Base-by-base conservation (phyloP, 2,329 filamentous ascomycete species). In the Diaporthe eres region DNA sequence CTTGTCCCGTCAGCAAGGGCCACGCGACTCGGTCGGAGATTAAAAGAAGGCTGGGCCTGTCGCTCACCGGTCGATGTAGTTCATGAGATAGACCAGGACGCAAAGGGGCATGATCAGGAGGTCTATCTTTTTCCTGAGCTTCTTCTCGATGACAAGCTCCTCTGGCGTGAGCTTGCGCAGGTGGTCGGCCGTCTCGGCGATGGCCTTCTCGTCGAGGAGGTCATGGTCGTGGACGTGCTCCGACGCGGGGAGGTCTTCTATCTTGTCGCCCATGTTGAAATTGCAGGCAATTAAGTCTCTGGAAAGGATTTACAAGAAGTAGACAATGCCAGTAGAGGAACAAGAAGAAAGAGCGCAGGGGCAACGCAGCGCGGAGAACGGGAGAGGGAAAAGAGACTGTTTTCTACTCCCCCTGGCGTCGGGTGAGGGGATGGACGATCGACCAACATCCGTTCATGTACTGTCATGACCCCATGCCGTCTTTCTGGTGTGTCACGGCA, bases 1-100 rank as follows among this genome's bases (percentile, higher is more conserved):
- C 75, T 77, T 34, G 2, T 60, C 12, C 44, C 22, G 39, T 47
- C 49, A 44, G 34, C 49, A 79, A 4, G 39, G 7, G 28, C 60
- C 79, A 39, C 79, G 78, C 47, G 65, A 37, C 60, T 12, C 10
- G 13, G 57, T 22, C 22, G 15, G 19, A 37, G 4, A 79, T 34
- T 17, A 58, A 39, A 12, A 15, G 34, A 19, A 25, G 17, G 51
- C 13, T 13, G 28, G 31, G 19, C n/a, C 7, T 22, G 5, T 39
- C 34, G 31, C 78, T 73, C 72, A 82, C 82, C 80, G 80, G 58
- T 92, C 90, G 17, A 93, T 83, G 80, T 93, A 93, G 79, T 93
- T 94, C 85, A 94, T 85, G 78, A 94, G 92, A 78, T 93, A 94
- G 87, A 94, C 93, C 63, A 94, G 79, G 71, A 94, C 90, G 57